Evolutionary conservation across 495 filamentous ascomycete genomes (phyloP), one percentile per base, ranked within the genome.

Genomic region (Neurospora intermedia): DNA sequence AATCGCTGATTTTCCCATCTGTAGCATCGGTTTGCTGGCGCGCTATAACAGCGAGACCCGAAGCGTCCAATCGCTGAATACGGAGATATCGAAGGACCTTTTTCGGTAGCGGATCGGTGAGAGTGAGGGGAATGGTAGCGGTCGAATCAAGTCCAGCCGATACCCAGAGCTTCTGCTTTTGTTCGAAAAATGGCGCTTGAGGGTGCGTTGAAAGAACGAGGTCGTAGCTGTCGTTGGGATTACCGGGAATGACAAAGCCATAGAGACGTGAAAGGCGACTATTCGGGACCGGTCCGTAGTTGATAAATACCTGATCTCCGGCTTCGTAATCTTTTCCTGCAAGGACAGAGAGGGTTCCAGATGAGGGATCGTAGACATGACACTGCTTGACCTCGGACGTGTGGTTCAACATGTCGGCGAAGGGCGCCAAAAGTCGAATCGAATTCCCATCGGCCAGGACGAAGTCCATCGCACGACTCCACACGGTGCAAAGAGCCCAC

Each of bases 401-500:
- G 77, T 80, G 78, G 84, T 80, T 80, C 74, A 80, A 73, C 78
- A 80, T 80, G 73, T 80, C 77, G 54, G 77, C 77, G 62, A 80
- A 80, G 62, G 77, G 78, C 48, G 77, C 77, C 75, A 80, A 75
- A 70, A 80, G 74, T 73, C 77, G 78, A 73, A 78, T 66, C 31
- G 77, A 74, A 13, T 75, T 78, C 73, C 71, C 77, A 75, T 77
- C 73, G 27, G 75, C 74, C 41, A 80, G 78, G 42, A 70, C 72
- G 73, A 80, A 80, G 75, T 80, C 78, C 78, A 80, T 80, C 69
- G 74, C 70, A 75, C 77, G 78, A 76, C 78, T 80, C 77, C 78
- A 80, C 20, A 80, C 74, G 71, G 77, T 80, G 71, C 76, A 78
- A 71, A 80, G 77, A 71, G 78, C 78, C 77, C 78, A 80, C 62